phyloP scores from a whole-genome alignment of 805 yeast genomes.

The Candida tibetensis region DNA sequence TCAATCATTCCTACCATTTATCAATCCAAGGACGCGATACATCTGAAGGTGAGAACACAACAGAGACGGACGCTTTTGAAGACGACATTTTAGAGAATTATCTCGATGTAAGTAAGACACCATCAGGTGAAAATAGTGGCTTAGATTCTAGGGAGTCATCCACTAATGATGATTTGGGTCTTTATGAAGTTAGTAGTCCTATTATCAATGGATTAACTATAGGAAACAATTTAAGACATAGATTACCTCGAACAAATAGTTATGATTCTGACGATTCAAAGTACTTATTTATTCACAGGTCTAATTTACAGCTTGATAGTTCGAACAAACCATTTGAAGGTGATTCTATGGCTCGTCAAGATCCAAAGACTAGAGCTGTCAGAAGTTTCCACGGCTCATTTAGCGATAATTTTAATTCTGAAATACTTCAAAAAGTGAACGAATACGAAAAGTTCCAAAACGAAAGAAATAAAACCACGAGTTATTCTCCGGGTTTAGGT shows the following conservation, averaged over 20 bases:
- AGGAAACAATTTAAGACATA: conserved; percentile 24
- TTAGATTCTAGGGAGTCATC: conserved; percentile 2
- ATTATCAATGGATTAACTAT: conserved; percentile 33
- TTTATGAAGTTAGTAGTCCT: conserved; percentile 30
- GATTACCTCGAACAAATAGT: conserved; percentile 9
- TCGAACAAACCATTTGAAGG: conserved; percentile 6
- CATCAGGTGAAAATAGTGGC: conserved; percentile 13
- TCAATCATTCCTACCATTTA: conserved; percentile 26
- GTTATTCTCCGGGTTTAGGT: too few species aligned
- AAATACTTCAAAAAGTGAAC: conserved; percentile 13
- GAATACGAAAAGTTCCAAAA: conserved; percentile 12
- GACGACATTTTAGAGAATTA: conserved; percentile 39
- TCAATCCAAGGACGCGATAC: conserved; percentile 22
- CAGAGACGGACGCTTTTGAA: conserved; percentile 11
- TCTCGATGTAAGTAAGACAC: conserved; percentile 22
- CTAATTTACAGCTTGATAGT: conserved; percentile 1
- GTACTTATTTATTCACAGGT: conserved; percentile 17
- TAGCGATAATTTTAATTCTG: conserved; percentile 18
- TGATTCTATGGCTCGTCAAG: background rate
- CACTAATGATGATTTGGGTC: conserved; percentile 14
- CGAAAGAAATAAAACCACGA: background rate
- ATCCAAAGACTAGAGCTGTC: conserved; percentile 8
- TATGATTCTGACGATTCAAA: conserved; percentile 5
- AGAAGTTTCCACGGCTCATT: conserved; percentile 23
- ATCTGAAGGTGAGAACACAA: background rate